These are phyloP conservation scores for Mycena kentingensis DNA, from an alignment of 768 basidiomycete species.

Conservation along the genomic window DNA sequence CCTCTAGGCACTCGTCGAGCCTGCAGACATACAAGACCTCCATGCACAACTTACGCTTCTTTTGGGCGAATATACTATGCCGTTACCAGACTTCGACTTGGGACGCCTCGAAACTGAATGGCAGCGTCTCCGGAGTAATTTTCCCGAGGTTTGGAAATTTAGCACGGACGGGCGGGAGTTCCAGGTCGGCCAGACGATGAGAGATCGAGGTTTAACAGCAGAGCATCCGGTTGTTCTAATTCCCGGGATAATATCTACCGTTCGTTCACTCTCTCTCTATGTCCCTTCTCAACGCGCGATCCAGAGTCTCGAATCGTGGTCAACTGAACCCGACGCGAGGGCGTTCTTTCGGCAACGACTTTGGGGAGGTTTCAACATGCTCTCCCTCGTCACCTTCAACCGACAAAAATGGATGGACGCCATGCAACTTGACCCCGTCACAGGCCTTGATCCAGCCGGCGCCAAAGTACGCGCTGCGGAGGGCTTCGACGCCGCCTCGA, in stretches of 20 bases:
- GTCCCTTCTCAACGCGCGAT: neutral
- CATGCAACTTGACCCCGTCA: constrained; percentile 87
- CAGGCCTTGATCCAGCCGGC: constrained; percentile 85
- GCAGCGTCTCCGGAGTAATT: constrained; percentile 61
- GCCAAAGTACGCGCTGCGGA: constrained; percentile 90
- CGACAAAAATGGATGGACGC: constrained; percentile 88
- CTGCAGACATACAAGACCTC: constrained; percentile 65
- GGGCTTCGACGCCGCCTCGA: constrained; percentile 88
- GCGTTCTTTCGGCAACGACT: constrained; percentile 90
- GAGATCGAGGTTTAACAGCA: constrained; percentile 63
- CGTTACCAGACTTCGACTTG: constrained; percentile 66
- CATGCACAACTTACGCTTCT: constrained; percentile 67
- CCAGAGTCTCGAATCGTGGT: constrained; percentile 91
- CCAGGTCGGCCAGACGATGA: constrained; percentile 69
- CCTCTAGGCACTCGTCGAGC: constrained; percentile 54
- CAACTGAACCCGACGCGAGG: constrained; percentile 80
- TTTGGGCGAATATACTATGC: constrained; percentile 67
- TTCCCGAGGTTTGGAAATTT: constrained; percentile 83
- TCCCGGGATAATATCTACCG: constrained; percentile 89
- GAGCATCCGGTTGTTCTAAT: constrained; percentile 82
- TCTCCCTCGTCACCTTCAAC: constrained; percentile 80
- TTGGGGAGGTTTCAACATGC: constrained; percentile 80
- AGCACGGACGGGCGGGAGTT: constrained; percentile 82
- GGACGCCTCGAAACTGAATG: constrained; percentile 73
- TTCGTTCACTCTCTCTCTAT: constrained; percentile 32